Base-by-base conservation (phyloP, 2,329 filamentous ascomycete species). In the Diaporthe velutina region DNA sequence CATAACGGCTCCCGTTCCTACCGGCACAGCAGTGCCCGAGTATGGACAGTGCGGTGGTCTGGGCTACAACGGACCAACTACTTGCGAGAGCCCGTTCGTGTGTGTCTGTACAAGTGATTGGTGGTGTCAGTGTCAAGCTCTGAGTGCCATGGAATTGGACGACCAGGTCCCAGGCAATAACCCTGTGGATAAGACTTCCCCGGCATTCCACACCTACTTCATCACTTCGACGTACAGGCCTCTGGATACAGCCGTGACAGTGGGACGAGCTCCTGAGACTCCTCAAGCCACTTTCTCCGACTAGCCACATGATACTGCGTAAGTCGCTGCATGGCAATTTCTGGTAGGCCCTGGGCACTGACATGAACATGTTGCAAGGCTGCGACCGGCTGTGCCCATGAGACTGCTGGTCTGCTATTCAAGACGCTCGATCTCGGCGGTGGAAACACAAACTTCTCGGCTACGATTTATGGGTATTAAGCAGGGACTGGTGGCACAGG, bases 11-110 rank as follows among this genome's bases (percentile, higher is more conserved):
- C 48, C 64, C 15, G 48, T 40, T 19, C 30, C 64, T 48, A 68
- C 45, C 33, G 33, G 45, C n/a, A 40, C 30, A 15, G 70, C 77
- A 2, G 82, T 83, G n/a, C 74, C 78, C 15, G 81, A 83, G 68
- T 84, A 81, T 80, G 79, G 79, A 38, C 82, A 84, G 78, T 85
- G 83, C 64, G 83, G 83, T 57, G 83, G 83, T 3, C 71, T 67
- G 8, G 81, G 79, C 1, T 84, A 83, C 73, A 78, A 76, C 6
- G 83, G 83, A 1, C 72, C 81, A 67, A 84, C 83, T 13, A 66
- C 77, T 33, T 84, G 83, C 71, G 72, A 75, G 38, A 58, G 80
- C 38, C 81, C 81, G 4, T 83, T 80, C 75, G 77, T 52, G 19
- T 84, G 83, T 72, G 78, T 81, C 15, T 55, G 54, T 6, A 40